Conservation (phyloP, 1,284 basidiomycete genomes). For the Prillingera fragicola region DNA sequence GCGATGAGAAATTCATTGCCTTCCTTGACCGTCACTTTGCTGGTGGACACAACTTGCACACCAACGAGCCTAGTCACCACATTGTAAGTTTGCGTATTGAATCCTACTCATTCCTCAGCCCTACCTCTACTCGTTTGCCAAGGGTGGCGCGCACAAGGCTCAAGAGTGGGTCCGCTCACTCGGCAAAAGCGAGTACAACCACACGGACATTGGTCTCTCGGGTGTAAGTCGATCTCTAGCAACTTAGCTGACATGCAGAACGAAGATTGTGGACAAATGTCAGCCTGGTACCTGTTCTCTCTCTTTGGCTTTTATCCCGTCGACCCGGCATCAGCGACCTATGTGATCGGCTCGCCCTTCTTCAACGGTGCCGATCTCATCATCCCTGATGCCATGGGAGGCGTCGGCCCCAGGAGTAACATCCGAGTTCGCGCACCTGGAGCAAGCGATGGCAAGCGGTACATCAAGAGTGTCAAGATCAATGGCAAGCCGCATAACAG, state of each 20-base stretch:
- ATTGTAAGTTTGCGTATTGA: constrained; percentile 25
- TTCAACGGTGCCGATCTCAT: constrained; percentile 60
- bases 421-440: constrained; percentile 57
- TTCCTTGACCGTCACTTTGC: constrained; percentile 72
- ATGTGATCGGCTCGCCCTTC: constrained; percentile 69
- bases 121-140: constrained; percentile 68
- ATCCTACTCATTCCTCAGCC: constrained; percentile 47
- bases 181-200: constrained; percentile 60
- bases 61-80: constrained; percentile 60
- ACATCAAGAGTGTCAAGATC: constrained; percentile 57
- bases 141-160: constrained; percentile 62
- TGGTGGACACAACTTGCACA: constrained; percentile 74
- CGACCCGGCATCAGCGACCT: constrained; percentile 66
- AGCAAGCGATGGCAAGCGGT: constrained; percentile 54
- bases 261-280: constrained; percentile 86
- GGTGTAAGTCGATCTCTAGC: constrained; percentile 44
- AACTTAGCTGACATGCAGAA: constrained; percentile 56
- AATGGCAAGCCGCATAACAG: constrained; percentile 51
- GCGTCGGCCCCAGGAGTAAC: no score
- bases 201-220: constrained; percentile 51
- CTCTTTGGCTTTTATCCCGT: constrained; percentile 82
- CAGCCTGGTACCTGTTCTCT: constrained; percentile 77
- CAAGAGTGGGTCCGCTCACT: constrained; percentile 67
- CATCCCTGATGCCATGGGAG: constrained; percentile 53
- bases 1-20: constrained; percentile 58